Evolutionary conservation across 176 grass and related monocot genomes (phyloP).

Genomic region (Aegilops speltoides): DNA sequence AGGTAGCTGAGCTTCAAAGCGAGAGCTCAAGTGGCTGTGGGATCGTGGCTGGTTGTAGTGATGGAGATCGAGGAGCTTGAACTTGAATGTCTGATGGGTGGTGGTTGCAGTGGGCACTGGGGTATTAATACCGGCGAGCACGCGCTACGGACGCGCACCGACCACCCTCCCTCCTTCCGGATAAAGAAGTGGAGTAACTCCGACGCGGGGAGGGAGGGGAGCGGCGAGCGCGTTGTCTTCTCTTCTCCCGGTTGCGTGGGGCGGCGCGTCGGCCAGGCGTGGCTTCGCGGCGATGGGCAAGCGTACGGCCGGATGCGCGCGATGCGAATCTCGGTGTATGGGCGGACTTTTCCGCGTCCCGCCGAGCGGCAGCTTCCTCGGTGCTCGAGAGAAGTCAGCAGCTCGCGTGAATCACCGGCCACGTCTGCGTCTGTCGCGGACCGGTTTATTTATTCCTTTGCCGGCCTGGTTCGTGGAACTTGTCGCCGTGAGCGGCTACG

Average conservation of each 20-base stretch:
- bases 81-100: background rate
- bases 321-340: background rate
- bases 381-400: background rate
- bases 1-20: background rate
- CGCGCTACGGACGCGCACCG: conserved; percentile 31
- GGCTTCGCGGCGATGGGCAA: background rate
- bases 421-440: background rate
- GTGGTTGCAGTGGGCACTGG: background rate
- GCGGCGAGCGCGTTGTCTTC: background rate
- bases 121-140: conserved; percentile 11
- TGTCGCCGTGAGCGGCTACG: background rate
- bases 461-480: background rate
- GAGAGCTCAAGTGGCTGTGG: background rate
- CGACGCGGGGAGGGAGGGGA: background rate
- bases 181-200: conserved; percentile 25
- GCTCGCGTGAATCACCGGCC: conserved; percentile 4
- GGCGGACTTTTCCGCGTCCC: background rate
- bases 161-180: background rate
- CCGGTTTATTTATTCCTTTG: background rate
- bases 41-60: background rate
- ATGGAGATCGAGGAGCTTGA: no score
- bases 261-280: conserved; percentile 17
- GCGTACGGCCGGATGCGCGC: background rate
- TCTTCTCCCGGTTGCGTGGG: background rate
- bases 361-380: background rate